A percentile compares a stretch with the other conserved stretches of the same genome.
Evolutionary conservation across 176 grass and related monocot genomes (phyloP).

Genomic region (Zea mays): Zm-B73-REFERENCE-NAM-5.0 NC_050097.1:74496001-74496500

Average conservation of each 20-base stretch:
- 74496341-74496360: not conserved
- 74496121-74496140: not conserved
- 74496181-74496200: slow-evolving; percentile 43
- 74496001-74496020: too few relatives aligned
- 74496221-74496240: not conserved
- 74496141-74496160: not conserved
- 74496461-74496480: too few relatives aligned
- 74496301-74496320: slow-evolving; percentile 62
- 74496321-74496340: slow-evolving; percentile 24
- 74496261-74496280: slow-evolving; percentile 34
- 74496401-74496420: slow-evolving; percentile 56
- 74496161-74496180: slow-evolving; percentile 16
- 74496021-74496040: not conserved
- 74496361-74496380: not conserved
- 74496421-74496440: slow-evolving; percentile 19
- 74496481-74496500: slow-evolving; percentile 12
- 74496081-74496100: slow-evolving; percentile 13
- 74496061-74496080: not conserved
- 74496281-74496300: not conserved
- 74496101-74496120: not conserved
- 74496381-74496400: not conserved
- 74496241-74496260: not conserved
- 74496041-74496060: not conserved
- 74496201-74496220: slow-evolving; percentile 40
- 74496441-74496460: not conserved